A percentile compares a stretch with the other conserved stretches of the same genome.
Conservation (phyloP, 2,329 filamentous ascomycete species). For the Cadophora sp. region DNA sequence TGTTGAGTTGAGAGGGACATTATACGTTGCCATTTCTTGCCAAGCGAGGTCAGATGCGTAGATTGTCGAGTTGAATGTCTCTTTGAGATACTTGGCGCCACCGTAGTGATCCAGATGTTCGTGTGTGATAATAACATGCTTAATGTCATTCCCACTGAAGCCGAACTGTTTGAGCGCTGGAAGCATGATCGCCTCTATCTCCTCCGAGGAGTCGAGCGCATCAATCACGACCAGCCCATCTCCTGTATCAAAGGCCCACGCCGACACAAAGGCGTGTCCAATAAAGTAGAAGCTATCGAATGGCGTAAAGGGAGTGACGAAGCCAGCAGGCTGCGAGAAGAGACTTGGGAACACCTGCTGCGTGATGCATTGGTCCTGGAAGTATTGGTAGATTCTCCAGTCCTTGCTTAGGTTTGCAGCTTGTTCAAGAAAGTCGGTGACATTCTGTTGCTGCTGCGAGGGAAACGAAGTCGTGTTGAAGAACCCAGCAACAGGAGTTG, state of each 20-base stretch:
- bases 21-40: background rate
- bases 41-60: background rate
- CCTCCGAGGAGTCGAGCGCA: background rate
- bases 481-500: too few relatives aligned
- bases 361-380: too few relatives aligned
- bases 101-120: conserved; percentile 11
- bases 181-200: background rate
- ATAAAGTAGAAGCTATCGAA: conserved; percentile 22
- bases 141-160: background rate
- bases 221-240: background rate
- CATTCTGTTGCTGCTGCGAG: too few relatives aligned
- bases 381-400: too few relatives aligned
- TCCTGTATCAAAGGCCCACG: background rate
- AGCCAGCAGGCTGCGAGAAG: too few relatives aligned
- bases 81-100: background rate
- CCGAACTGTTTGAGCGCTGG: background rate
- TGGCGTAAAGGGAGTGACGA: too few relatives aligned
- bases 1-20: background rate
- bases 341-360: too few relatives aligned
- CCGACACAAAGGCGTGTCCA: background rate
- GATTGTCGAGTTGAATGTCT: background rate
- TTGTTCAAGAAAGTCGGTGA: too few relatives aligned
- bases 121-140: conserved; percentile 9
- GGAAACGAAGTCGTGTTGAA: too few relatives aligned
- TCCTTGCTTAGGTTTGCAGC: too few relatives aligned